Evolutionary conservation across 2,329 filamentous ascomycete species (phyloP).

Genomic region (Kalmusia sp.): DNA sequence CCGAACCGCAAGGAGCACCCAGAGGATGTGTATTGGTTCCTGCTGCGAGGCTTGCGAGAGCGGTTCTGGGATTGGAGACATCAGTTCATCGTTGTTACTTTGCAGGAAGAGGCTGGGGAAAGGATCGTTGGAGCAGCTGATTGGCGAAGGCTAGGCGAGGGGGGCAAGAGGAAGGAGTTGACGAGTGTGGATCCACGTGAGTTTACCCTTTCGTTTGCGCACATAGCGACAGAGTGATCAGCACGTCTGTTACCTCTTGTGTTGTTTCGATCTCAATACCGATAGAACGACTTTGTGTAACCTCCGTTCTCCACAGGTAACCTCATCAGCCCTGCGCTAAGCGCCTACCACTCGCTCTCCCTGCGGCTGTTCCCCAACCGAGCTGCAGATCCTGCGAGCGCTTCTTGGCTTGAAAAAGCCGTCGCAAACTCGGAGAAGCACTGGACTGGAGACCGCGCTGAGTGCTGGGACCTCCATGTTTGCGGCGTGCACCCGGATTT

Average conservation of each 20-base stretch:
- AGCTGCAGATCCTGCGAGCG: constrained; percentile 28
- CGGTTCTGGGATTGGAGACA: constrained; percentile 39
- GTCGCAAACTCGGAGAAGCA: constrained; percentile 26
- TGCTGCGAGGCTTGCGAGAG: constrained; percentile 32
- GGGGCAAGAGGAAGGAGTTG: constrained; percentile 23
- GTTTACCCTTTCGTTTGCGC: constrained; percentile 11
- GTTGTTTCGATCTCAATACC: constrained; percentile 7
- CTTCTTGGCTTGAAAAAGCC: constrained; percentile 28
- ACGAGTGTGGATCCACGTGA: constrained; percentile 28
- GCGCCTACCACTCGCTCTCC: constrained; percentile 19
- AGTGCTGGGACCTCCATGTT: constrained; percentile 38
- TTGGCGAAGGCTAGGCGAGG: constrained; percentile 35
- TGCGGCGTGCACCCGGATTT: constrained; percentile 43
- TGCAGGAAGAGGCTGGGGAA: constrained; percentile 15
- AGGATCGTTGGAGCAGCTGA: constrained; percentile 34
- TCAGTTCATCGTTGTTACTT: constrained; percentile 30
- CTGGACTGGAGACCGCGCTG: constrained; percentile 33
- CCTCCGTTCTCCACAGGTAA: constrained; percentile 20
- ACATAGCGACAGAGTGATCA: not conserved
- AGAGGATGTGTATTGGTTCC: constrained; percentile 37
- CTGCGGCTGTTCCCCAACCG: constrained; percentile 33
- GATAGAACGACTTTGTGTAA: too few relatives aligned
- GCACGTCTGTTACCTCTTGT: not conserved
- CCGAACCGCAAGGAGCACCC: constrained; percentile 35
- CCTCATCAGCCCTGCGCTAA: constrained; percentile 21